phyloP scores from a whole-genome alignment of 2,329 filamentous ascomycete species.

The Aspergillus pseudoviridinutans region DNA sequence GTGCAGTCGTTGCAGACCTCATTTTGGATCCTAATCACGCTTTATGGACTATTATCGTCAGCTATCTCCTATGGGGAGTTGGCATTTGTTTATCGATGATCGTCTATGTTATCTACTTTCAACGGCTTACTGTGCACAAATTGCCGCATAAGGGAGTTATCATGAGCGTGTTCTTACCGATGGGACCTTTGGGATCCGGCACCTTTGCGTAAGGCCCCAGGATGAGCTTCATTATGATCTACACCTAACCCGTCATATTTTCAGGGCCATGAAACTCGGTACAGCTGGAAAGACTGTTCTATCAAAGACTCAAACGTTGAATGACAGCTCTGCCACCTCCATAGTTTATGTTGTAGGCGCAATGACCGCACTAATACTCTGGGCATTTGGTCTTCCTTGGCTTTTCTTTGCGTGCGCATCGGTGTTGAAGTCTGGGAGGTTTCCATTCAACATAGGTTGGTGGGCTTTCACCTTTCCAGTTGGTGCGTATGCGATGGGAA shows the following conservation, averaged over 20 bases:
- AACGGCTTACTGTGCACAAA: conserved; percentile 61
- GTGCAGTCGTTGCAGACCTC: conserved; percentile 56
- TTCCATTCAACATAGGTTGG: conserved; percentile 60
- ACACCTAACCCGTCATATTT: neutral
- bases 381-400: conserved; percentile 32
- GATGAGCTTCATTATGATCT: neutral
- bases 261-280: conserved; percentile 46
- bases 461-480: conserved; percentile 57
- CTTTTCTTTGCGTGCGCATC: conserved; percentile 29
- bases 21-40: conserved; percentile 52
- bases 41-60: conserved; percentile 57
- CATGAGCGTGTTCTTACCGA: conserved; percentile 62
- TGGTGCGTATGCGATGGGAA: conserved; percentile 49
- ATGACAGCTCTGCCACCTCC: conserved; percentile 16
- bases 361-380: conserved; percentile 28
- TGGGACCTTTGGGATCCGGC: conserved; percentile 63
- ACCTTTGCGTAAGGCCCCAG: conserved; percentile 47
- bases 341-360: conserved; percentile 27
- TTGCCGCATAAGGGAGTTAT: conserved; percentile 63
- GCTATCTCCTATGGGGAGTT: conserved; percentile 67
- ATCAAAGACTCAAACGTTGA: conserved; percentile 19
- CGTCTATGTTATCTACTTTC: conserved; percentile 64
- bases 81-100: conserved; percentile 57
- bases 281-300: conserved; percentile 37
- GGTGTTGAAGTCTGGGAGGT: conserved; percentile 24